Evolutionary conservation across 164 flowering plant genomes (phyloP), one percentile per base, ranked within the genome.

Genomic region (Platanus orientalis): DNA sequence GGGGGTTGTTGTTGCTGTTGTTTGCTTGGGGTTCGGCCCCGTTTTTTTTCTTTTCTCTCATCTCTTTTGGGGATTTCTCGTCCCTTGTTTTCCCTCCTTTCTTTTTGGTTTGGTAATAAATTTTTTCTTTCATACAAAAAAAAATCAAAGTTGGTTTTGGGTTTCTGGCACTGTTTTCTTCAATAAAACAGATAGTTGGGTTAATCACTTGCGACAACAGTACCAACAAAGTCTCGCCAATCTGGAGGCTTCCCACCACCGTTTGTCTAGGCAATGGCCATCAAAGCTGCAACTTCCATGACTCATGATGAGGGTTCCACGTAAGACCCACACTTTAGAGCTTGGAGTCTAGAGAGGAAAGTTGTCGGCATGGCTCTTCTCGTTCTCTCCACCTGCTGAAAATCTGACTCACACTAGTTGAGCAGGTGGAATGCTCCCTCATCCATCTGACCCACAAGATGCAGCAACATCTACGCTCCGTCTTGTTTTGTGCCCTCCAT

Each of bases 281-380:
- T 84, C 13, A 86, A 2, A n/a, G 92, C 92, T 47, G 92, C 92
- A 25, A 75, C 73, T 67, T 86, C 91, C 91, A 86, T 86, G 68
- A 86, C 91, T 88, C 92, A 84, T 20, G 92, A 86, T 45, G 50
- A 0, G 92, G 92, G 51, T 87, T 87, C 92, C 92, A 87, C 92
- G 84, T 87, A 68, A 87, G 84, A 9, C 92, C 92, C n/a, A 40
- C 28, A 14, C 14, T 21, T 44, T n/a, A n/a, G 57, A 50, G 29
- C n/a, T n/a, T n/a, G n/a, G n/a, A n/a, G 45, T 34, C 60, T 40
- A 34, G 44, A 39, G 48, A 32, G 24, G 7, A 58, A 53, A 62
- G n/a, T 51, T 62, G 71, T 71, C 71, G 70, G n/a, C n/a, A 57
- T 44, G 26, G 36, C 40, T 54, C 39, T 21, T 4, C n/a, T n/a